Evolutionary conservation across 805 yeast species (phyloP), one percentile per base, ranked within the genome.

Genomic region (Zygosaccharomyces lentus): DNA sequence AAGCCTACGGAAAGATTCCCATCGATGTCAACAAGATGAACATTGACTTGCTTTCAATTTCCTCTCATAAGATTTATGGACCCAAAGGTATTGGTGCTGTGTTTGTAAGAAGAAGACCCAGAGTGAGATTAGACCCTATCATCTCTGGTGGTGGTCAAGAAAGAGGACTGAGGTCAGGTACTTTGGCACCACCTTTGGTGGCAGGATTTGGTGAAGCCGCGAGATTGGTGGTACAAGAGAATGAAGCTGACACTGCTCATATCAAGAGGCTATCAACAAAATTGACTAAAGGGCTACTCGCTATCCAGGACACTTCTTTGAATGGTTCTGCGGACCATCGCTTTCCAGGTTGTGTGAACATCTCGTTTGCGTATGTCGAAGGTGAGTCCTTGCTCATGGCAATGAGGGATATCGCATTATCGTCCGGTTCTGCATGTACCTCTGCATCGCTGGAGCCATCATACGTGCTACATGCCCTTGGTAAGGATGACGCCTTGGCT

Each of bases 71-170:
- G 72, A 83, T 93, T 52, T 93, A 93, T 69, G 99, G 99, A 5
- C 99, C 99, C 56, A 93, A 84, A 79, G 99, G 99, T 52, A 79
- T 89, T 49, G 99, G 99, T 60, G 99, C 99, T 8, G 75, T 90
- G 56, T 93, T 77, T 62, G 91, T 93, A 32, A 82, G 99, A 71
- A 86, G 99, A 76, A 84, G 99, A 69, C 99, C 99, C 52, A 83
- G 99, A 70, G 99, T 93, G 41, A 85, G 99, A 77, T 66, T 93
- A 51, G 97, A 90, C 54, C 96, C 99, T 17, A 74, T 93, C 45
- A 86, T 93, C 56, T 84, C 89, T 49, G 99, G 99, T 55, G 99
- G 99, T 70, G 99, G 99, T 43, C 99, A 93, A 72, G 99, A 93
- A 72, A 84, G 99, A 73, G 99, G 99, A 49, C 74, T 93, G 60